Base-by-base conservation (phyloP, 148 eudicot species). In the Silene uniflora region DNA sequence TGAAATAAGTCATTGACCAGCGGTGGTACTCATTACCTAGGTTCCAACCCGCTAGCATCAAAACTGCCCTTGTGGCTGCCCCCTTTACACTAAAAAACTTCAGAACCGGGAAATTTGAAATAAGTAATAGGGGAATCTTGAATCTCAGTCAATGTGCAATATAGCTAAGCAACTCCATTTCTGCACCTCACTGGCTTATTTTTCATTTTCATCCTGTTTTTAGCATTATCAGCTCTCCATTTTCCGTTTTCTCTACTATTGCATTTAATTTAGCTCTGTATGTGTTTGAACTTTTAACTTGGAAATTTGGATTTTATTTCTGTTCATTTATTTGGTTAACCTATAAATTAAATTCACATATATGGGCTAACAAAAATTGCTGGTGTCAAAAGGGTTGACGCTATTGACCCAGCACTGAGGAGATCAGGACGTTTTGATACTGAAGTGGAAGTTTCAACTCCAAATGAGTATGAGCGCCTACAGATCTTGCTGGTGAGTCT, bases 351-450 rank as follows among this genome's bases (percentile, higher is more conserved):
- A 52, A 24, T 65, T 75, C 55, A 62, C 68, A 42, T 73, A 25
- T 66, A 35, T 72, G 10, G 32, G 72, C 82, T 73, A 35, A 81
- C 67, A 67, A 77, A 66, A 63, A 52, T 62, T 80, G 76, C 80
- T 75, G 66, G 58, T 78, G 78, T 80, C 55, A 29, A 75, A 62
- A 95, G 98, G 83, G 83, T 92, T 73, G 97, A 95, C 84, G 88
- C 96, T 73, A 85, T 95, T 86, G 98, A 95, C 76, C 98, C 98
- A 77, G 96, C 96, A 47, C 84, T 95, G 52, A 89, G 98, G 85
- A 88, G 98, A 82, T 81, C 91, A 29, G 98, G 98, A 55, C 98
- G 98, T 79, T 90, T 95, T 87, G 99, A 95, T 86, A 78, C 88
- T 70, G 99, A 95, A 78, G 69, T 92, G 77, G 99, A 95, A 86